phyloP scores from a whole-genome alignment of 2,329 filamentous ascomycete genomes.

The Chalaropsis thielavioides region DNA sequence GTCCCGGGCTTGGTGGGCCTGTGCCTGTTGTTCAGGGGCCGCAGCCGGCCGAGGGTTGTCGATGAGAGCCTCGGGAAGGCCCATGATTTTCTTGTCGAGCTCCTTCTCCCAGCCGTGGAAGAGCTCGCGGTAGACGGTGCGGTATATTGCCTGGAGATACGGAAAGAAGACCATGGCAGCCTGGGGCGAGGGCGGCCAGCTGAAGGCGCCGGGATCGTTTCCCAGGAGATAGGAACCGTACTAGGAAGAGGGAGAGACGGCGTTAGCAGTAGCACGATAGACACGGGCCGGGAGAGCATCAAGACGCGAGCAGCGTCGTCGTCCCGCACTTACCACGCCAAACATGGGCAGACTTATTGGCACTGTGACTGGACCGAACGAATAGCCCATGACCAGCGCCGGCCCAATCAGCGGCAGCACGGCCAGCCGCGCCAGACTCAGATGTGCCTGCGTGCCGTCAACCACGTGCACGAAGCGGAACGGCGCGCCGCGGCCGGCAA shows the following conservation, averaged over 20 bases:
- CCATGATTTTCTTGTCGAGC: slow-evolving; percentile 34
- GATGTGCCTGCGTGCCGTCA: slow-evolving; percentile 8
- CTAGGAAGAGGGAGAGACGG: slow-evolving; percentile 30
- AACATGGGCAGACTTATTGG: slow-evolving; percentile 28
- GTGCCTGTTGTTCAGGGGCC: not conserved
- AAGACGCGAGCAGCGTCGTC: not conserved
- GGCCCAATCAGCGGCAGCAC: slow-evolving; percentile 34
- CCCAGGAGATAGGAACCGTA: slow-evolving; percentile 34
- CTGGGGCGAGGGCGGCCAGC: slow-evolving; percentile 40
- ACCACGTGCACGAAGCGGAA: slow-evolving; percentile 30
- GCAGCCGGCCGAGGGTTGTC: slow-evolving; percentile 19
- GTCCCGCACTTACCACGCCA: slow-evolving; percentile 10
- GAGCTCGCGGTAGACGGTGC: slow-evolving; percentile 32
- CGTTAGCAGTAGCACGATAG: slow-evolving; percentile 12
- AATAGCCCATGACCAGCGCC: slow-evolving; percentile 30
- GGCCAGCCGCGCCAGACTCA: slow-evolving; percentile 20
- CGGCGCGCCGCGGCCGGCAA: slow-evolving; percentile 36
- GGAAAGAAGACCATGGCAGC: slow-evolving; percentile 38
- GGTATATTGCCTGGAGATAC: slow-evolving; percentile 32
- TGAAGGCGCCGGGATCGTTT: slow-evolving; percentile 31
- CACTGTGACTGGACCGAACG: slow-evolving; percentile 30
- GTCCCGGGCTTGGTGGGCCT: not conserved
- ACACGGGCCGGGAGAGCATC: not conserved
- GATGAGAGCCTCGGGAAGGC: slow-evolving; percentile 22
- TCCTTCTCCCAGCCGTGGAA: slow-evolving; percentile 34